Evolutionary conservation across 2,329 filamentous ascomycete species (phyloP).

Genomic region (Penicillium polonicum): DNA sequence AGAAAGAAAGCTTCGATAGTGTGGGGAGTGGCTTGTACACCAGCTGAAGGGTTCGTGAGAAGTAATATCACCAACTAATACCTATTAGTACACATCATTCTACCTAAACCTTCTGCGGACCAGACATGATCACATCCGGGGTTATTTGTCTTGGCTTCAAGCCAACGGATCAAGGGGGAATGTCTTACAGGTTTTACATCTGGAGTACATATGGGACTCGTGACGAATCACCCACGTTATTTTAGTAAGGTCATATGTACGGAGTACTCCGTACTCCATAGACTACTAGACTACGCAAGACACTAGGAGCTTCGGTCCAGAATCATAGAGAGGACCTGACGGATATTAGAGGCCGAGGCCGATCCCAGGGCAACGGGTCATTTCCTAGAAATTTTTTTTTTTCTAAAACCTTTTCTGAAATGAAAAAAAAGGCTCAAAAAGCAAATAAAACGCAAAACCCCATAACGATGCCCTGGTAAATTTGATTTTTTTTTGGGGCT

Average conservation of each 20-base stretch:
- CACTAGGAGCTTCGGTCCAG: neutral
- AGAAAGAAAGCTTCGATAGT: neutral
- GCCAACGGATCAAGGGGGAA: constrained; percentile 3
- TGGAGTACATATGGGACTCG: neutral
- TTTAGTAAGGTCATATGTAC: neutral
- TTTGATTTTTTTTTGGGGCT: constrained; percentile 10
- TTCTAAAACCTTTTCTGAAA: neutral
- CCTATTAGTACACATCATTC: neutral
- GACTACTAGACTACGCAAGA: neutral
- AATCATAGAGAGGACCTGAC: neutral
- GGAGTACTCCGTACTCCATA: neutral
- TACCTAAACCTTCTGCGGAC: neutral
- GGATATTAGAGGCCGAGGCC: neutral
- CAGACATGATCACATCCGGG: neutral
- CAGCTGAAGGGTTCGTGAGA: neutral
- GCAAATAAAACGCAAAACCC: constrained; percentile 1
- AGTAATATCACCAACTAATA: neutral
- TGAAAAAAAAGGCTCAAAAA: neutral
- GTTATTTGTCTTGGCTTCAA: neutral
- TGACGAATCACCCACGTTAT: constrained; percentile 6
- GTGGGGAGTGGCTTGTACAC: constrained; percentile 3
- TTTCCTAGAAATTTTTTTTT: neutral
- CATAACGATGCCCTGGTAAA: neutral
- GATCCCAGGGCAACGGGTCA: constrained; percentile 4
- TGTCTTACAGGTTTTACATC: constrained; percentile 5